phyloP scores from a whole-genome alignment of 202 grass and related monocot genomes.

The Saccharum hybrid region DNA sequence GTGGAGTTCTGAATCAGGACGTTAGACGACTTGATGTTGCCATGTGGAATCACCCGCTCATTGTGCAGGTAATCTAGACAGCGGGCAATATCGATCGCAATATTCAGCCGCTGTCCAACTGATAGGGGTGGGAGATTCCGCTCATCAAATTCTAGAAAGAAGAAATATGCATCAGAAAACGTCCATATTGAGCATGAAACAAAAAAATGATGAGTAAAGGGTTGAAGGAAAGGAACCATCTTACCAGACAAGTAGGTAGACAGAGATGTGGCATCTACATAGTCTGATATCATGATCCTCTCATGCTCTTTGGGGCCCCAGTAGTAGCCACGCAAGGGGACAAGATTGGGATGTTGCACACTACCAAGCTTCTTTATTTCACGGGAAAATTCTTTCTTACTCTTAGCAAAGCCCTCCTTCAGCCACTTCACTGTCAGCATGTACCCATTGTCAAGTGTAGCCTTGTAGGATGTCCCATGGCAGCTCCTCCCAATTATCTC shows the following conservation, averaged over 20 bases:
- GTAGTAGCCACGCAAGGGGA: slow-evolving; percentile 81
- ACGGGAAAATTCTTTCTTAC: slow-evolving; percentile 87
- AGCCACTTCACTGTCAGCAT: slow-evolving; percentile 87
- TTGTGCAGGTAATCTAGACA: slow-evolving; percentile 88
- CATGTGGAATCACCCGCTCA: slow-evolving; percentile 78
- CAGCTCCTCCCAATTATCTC: slow-evolving; percentile 95
- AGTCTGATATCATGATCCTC: slow-evolving; percentile 93
- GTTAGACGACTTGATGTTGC: slow-evolving; percentile 88
- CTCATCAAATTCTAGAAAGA: slow-evolving; percentile 64
- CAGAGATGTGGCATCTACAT: slow-evolving; percentile 71
- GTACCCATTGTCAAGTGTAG: slow-evolving; percentile 74
- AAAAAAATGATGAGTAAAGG: slow-evolving; percentile 21
- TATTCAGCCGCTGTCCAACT: slow-evolving; percentile 57
- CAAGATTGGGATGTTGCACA: slow-evolving; percentile 73
- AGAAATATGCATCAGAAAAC: slow-evolving; percentile 42
- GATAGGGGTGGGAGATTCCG: slow-evolving; percentile 63
- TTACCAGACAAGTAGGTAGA: slow-evolving; percentile 82
- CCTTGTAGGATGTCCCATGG: slow-evolving; percentile 91
- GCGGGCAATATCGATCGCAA: slow-evolving; percentile 60
- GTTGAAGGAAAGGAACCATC: slow-evolving; percentile 38
- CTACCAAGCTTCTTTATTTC: slow-evolving; percentile 88
- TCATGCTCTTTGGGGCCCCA: slow-evolving; percentile 96
- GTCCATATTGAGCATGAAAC: background rate
- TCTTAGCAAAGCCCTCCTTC: slow-evolving; percentile 90
- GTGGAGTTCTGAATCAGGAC: slow-evolving; percentile 61